Percentiles rank a stretch among this genome's conserved stretches.
phyloP scores from a whole-genome alignment of 202 grass and related monocot species.

The Setaria italica region DNA sequence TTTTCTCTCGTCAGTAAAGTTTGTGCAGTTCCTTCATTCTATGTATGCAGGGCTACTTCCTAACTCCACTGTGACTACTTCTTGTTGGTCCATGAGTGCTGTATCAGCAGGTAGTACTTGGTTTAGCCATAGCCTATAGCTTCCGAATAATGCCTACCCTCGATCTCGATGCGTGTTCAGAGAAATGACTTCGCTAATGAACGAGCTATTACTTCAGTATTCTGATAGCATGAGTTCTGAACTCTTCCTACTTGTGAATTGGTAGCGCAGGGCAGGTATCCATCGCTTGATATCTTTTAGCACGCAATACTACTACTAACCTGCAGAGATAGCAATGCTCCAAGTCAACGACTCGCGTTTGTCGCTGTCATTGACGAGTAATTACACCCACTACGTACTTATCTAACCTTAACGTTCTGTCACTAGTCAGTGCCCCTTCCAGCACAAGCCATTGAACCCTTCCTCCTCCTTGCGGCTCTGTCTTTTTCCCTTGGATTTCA shows the following conservation, averaged over 20 bases:
- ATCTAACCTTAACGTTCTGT: not conserved
- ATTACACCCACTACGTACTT: not conserved
- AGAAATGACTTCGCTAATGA: not conserved
- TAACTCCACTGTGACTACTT: no score
- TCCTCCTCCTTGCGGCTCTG: not conserved
- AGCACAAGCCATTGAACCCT: not conserved
- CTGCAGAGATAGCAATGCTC: not conserved
- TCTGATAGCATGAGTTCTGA: not conserved
- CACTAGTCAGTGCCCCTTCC: not conserved
- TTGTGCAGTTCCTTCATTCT: not conserved
- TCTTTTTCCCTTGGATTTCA: not conserved
- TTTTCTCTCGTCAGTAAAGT: not conserved
- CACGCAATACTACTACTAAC: not conserved
- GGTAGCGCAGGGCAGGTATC: not conserved
- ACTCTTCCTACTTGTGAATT: not conserved
- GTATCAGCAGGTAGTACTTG: no score
- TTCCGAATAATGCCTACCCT: no score
- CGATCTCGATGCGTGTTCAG: not conserved
- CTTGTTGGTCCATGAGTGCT: no score
- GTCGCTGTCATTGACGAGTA: not conserved
- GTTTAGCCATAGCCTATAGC: no score
- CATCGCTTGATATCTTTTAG: not conserved
- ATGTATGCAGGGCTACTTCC: no score
- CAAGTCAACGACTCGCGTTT: slow-evolving; percentile 1
- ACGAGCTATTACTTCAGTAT: not conserved